Base-by-base conservation (phyloP, 2,329 filamentous ascomycete species). In the Paecilomyces formosus region DNA sequence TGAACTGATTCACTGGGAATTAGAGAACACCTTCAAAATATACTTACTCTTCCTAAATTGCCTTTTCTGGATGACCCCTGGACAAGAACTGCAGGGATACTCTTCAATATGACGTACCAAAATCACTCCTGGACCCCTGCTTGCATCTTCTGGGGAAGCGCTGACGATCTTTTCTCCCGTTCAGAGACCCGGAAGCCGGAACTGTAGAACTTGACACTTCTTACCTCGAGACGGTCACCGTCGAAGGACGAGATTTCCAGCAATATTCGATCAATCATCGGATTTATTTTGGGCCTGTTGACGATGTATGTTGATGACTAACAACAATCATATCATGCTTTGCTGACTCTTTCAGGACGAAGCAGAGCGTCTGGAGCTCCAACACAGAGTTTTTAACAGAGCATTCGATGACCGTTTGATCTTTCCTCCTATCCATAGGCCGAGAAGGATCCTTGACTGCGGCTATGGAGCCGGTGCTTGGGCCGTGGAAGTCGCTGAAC, bases 381-480 rank as follows among this genome's bases (percentile, higher is more conserved):
- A 87, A 72, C 86, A 91, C 69, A 74, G 76, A 51, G 79, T 89
- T 21, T 81, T 90, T 62, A 80, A 77, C 61, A 80, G 75, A 63
- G 76, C 88, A 56, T 90, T 91, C 68, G 86, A 90, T 62, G 76
- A 82, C 59, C 81, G 85, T 63, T 76, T 89, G 26, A 82, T 91
- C 65, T 89, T 91, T 61, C 87, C 88, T n/a, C 86, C 86, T 5
- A 75, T 90, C 54, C 73, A 70, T 52, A 76, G 78, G 28, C 81
- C 83, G 24, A 76, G 77, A 64, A 82, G 81, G 66, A 81, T 91
- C 50, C 78, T 92, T 28, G 88, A 92, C 59, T 90, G 87, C 65
- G 88, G 88, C 0, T 88, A 85, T 71, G 88, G 88, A 49, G 80
- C 85, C n/a, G 88, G 81, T 49, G 79, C 84, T 54, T 92, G 88